Evolutionary conservation across 148 eudicot species (phyloP).

Genomic region (Suaeda aralocaspica): DNA sequence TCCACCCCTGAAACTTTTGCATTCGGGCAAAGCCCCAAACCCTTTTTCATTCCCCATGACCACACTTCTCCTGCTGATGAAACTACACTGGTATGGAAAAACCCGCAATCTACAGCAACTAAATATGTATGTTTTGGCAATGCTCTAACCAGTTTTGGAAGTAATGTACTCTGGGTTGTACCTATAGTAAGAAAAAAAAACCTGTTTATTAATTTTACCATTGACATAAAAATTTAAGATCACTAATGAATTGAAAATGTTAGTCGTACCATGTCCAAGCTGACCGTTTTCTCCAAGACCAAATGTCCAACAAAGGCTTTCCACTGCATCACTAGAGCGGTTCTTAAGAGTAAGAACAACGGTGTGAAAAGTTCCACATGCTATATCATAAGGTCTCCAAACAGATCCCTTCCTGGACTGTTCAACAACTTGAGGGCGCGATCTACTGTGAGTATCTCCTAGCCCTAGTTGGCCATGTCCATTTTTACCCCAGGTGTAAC

Average conservation of each 20-base stretch:
- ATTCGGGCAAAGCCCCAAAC: conserved; percentile 85
- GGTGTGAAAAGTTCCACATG: conserved; percentile 80
- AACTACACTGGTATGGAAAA: conserved; percentile 78
- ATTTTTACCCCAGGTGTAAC: conserved; percentile 85
- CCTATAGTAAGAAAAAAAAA: background rate
- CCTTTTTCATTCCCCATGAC: conserved; percentile 97
- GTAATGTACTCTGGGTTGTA: conserved; percentile 43
- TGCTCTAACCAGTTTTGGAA: conserved; percentile 47
- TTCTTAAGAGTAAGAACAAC: conserved; percentile 57
- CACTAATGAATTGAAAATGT: background rate
- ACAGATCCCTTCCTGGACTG: conserved; percentile 41
- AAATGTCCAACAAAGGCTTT: conserved; percentile 75
- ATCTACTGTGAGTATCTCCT: conserved; percentile 62
- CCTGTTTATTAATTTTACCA: too few species aligned
- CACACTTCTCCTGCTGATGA: conserved; percentile 79
- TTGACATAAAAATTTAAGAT: background rate
- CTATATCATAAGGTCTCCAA: conserved; percentile 63
- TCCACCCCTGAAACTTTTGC: conserved; percentile 57
- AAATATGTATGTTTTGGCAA: conserved; percentile 46
- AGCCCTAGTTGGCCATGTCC: conserved; percentile 78
- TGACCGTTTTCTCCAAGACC: conserved; percentile 88
- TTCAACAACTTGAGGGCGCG: conserved; percentile 45
- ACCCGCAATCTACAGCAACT: conserved; percentile 68
- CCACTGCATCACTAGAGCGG: conserved; percentile 38
- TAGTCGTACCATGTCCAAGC: conserved; percentile 54